Evolutionary conservation across 805 yeast genomes (phyloP), one percentile per base, ranked within the genome.

Genomic region (Naumovozyma dairenensis): DNA sequence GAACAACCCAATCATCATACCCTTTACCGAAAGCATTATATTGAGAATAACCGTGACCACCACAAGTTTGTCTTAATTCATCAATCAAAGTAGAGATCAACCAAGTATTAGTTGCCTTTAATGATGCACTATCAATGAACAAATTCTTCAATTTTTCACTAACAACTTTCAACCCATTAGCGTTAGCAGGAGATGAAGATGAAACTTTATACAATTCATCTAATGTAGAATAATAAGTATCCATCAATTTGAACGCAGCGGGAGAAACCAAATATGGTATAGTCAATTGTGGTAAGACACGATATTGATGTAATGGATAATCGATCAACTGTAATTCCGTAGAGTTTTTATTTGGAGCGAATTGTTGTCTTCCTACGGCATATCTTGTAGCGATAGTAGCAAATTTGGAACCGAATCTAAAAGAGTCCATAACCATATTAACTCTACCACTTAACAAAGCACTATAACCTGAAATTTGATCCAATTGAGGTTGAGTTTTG

Each of bases 1-100:
- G 96, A 26, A 87, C 96, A n/a, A 82, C 95, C 84, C 94, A 89
- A 58, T 87, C 96, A 42, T 72, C 71, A 65, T 75, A 84, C 9
- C 86, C 86, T 55, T 80, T 83, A 26, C 93, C 95, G 55, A 87
- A 82, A 2, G 87, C 94, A 44, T 84, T 75, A 60, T 87, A 87
- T n/a, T 86, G 75, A 16, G 94, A 84, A 62, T 87, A 87, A 26
- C 96, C 96, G 60, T 83, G 95, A 21, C 96, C 96, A 57, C 96
- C 96, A 60, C 95, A 86, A 2, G 94, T 70, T 62, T 87, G 96
- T 63, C 96, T 74, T 44, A 86, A 73, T 62, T 86, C 87, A 55
- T 85, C 94, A 52, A 87, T 86, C 46, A 81, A 66, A 39, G 71
- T 72, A 26, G 86, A 77, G 21, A 84, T 72, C 27, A 77, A 67